Evolutionary conservation across 106 monocot genomes (phyloP).

Genomic region (Alisma plantagoaquatica): DNA sequence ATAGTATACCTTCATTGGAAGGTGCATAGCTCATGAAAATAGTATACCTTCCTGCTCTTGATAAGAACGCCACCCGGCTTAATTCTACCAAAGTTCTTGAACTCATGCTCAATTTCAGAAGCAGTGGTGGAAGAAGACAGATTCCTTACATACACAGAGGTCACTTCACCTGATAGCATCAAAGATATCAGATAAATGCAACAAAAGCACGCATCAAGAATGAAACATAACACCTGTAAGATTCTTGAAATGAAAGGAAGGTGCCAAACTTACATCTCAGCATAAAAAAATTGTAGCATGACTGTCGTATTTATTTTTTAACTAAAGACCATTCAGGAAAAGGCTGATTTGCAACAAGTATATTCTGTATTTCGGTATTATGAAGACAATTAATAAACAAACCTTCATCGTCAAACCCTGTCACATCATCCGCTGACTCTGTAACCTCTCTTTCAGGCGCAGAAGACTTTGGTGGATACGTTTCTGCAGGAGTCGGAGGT

Average conservation of each 20-base stretch:
- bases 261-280: too few species aligned
- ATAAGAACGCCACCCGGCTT: slow-evolving; percentile 55
- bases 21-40: background rate
- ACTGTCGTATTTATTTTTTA: too few species aligned
- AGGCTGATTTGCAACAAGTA: too few species aligned
- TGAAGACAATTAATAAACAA: background rate
- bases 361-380: too few species aligned
- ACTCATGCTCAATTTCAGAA: slow-evolving; percentile 57
- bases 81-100: slow-evolving; percentile 67
- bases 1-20: background rate
- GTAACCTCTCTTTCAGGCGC: slow-evolving; percentile 28
- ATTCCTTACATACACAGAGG: slow-evolving; percentile 83
- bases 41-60: slow-evolving; percentile 61
- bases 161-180: slow-evolving; percentile 56
- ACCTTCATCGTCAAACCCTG: slow-evolving; percentile 62
- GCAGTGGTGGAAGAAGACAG: slow-evolving; percentile 38
- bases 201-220: too few species aligned
- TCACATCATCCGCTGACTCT: slow-evolving; percentile 27
- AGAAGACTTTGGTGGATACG: slow-evolving; percentile 16
- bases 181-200: too few species aligned
- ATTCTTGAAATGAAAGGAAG: too few species aligned
- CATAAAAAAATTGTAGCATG: too few species aligned
- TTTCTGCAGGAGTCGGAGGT: slow-evolving; percentile 13
- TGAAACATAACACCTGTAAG: too few species aligned
- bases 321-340: too few species aligned